phyloP scores from a whole-genome alignment of 2,329 filamentous ascomycete species.

The Mycosphaerella sp. region DNA sequence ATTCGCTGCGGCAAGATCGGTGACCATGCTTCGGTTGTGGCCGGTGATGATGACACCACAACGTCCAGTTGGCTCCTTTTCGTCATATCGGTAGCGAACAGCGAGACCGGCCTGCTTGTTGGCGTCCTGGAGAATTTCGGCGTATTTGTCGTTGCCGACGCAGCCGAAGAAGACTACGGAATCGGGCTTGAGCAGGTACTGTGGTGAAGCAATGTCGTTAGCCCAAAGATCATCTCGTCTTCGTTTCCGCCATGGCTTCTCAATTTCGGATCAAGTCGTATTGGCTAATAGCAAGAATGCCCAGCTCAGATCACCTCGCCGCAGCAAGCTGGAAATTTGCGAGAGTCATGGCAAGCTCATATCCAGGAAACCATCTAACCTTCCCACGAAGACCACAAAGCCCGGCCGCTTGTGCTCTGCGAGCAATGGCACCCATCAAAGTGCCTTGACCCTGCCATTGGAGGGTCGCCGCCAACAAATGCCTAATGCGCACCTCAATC shows the following conservation, averaged over 20 bases:
- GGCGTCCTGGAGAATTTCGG: constrained; percentile 77
- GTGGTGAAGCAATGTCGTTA: constrained; percentile 7
- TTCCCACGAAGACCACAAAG: neutral
- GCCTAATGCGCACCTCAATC: neutral
- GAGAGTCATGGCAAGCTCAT: neutral
- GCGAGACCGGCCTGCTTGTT: constrained; percentile 82
- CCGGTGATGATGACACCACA: constrained; percentile 97
- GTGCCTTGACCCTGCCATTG: neutral
- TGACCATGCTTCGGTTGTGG: constrained; percentile 90
- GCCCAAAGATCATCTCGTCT: constrained; percentile 1
- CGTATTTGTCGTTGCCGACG: constrained; percentile 93
- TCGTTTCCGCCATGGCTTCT: neutral
- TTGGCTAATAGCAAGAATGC: neutral
- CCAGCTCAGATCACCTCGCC: neutral
- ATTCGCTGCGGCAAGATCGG: constrained; percentile 92
- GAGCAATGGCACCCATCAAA: neutral
- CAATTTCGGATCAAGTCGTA: neutral
- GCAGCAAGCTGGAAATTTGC: neutral
- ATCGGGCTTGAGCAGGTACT: constrained; percentile 86
- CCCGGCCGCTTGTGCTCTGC: neutral
- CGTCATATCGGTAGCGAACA: constrained; percentile 91
- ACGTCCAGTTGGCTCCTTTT: constrained; percentile 75
- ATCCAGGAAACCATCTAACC: neutral
- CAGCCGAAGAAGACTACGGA: constrained; percentile 91
- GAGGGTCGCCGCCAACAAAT: neutral